phyloP scores from a whole-genome alignment of 225 moss, liverwort and hornwort genomes.

The Anthoceros angustus region DNA sequence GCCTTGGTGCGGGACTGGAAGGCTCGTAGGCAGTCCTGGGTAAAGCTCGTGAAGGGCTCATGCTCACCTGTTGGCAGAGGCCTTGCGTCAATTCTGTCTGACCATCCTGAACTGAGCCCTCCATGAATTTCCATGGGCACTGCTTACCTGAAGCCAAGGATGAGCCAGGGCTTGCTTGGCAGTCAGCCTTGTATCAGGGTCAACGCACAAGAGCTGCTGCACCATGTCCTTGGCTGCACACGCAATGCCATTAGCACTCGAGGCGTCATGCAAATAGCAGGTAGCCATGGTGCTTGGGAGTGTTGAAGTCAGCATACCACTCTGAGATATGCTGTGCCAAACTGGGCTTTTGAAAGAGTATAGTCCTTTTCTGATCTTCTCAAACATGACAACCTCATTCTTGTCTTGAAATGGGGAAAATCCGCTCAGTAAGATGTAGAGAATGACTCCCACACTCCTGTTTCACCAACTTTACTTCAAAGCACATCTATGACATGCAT shows the following conservation, averaged over 20 bases:
- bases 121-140: too few relatives aligned
- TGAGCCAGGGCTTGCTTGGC: slow-evolving; percentile 57
- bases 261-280: neutral
- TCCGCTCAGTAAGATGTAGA: slow-evolving; percentile 69
- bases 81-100: too few relatives aligned
- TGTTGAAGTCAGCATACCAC: neutral
- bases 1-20: too few relatives aligned
- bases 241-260: neutral
- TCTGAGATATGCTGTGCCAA: slow-evolving; percentile 41
- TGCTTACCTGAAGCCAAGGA: slow-evolving; percentile 51
- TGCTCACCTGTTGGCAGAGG: too few relatives aligned
- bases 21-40: too few relatives aligned
- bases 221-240: slow-evolving; percentile 68
- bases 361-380: slow-evolving; percentile 57
- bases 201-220: slow-evolving; percentile 32
- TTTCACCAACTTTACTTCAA: neutral
- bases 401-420: slow-evolving; percentile 75
- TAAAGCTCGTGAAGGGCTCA: too few relatives aligned
- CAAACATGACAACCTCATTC: slow-evolving; percentile 53
- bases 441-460: slow-evolving; percentile 86
- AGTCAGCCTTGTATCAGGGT: slow-evolving; percentile 53
- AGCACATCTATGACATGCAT: neutral
- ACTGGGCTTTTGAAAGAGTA: slow-evolving; percentile 64
- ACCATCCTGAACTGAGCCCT: too few relatives aligned
- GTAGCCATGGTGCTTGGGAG: neutral